These are phyloP conservation scores for Venturia aucupariae DNA, from an alignment of 2,329 filamentous ascomycete species.

Conservation along the genomic window DNA sequence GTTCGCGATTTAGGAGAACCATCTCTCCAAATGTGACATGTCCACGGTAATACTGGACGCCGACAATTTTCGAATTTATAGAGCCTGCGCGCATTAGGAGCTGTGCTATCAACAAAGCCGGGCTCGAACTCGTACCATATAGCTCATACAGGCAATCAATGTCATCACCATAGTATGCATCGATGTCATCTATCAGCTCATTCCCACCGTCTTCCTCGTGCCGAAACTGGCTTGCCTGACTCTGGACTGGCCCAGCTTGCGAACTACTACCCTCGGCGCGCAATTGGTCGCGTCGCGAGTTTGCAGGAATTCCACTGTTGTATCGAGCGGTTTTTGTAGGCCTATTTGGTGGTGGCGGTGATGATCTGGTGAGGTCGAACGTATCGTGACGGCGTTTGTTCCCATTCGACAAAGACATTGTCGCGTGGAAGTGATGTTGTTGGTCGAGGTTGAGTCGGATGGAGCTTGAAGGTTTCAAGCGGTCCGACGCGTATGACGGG, in stretches of 20 bases:
- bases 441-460: neutral
- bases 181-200: slow-evolving; percentile 6
- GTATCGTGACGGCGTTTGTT: neutral
- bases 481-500: neutral
- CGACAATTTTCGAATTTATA: slow-evolving; percentile 45
- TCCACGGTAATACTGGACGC: slow-evolving; percentile 35
- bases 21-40: slow-evolving; percentile 28
- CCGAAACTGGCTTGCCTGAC: slow-evolving; percentile 10
- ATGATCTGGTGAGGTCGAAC: neutral
- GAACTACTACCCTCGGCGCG: neutral
- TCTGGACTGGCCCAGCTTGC: neutral
- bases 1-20: slow-evolving; percentile 45
- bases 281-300: slow-evolving; percentile 1
- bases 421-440: neutral
- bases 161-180: neutral
- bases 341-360: neutral
- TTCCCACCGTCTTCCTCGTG: slow-evolving; percentile 11
- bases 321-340: neutral
- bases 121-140: neutral
- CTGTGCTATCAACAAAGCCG: neutral
- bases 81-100: neutral
- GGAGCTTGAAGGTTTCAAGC: neutral
- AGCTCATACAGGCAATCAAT: slow-evolving; percentile 3
- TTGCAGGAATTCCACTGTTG: neutral
- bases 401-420: neutral